A percentile compares a stretch with the other conserved stretches of the same genome.
phyloP scores from a whole-genome alignment of 2,329 filamentous ascomycete species.

The Fusarium annulatum region DNA sequence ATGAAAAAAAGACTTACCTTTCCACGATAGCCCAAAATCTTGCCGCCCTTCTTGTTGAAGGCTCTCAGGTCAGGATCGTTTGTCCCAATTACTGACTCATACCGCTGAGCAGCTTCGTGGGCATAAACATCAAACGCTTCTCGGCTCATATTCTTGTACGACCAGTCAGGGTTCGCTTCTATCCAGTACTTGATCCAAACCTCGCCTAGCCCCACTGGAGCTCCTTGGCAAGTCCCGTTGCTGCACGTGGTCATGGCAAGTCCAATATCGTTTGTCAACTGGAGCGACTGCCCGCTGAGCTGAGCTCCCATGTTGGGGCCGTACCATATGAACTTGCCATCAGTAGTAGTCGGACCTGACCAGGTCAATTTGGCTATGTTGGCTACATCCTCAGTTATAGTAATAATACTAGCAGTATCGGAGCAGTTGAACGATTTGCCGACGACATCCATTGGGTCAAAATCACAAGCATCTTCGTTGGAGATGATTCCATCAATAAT shows the following conservation, averaged over 20 bases:
- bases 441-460: too few relatives aligned
- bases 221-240: not conserved
- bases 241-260: not conserved
- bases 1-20: not conserved
- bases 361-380: too few relatives aligned
- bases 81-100: not conserved
- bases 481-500: too few relatives aligned
- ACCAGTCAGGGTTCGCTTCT: not conserved
- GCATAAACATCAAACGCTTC: not conserved
- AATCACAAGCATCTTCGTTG: too few relatives aligned
- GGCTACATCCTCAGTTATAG: too few relatives aligned
- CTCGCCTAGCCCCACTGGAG: not conserved
- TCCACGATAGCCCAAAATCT: slow-evolving; percentile 28
- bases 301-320: too few relatives aligned
- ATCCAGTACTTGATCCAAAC: not conserved
- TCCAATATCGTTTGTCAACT: not conserved
- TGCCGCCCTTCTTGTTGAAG: slow-evolving; percentile 26
- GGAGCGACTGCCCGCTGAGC: too few relatives aligned
- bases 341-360: too few relatives aligned
- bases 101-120: not conserved
- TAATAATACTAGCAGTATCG: too few relatives aligned
- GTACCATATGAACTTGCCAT: too few relatives aligned
- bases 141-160: not conserved
- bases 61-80: slow-evolving; percentile 12
- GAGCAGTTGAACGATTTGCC: too few relatives aligned